These are phyloP conservation scores for Aspergillus novoparasiticus DNA, from an alignment of 2,329 filamentous ascomycete genomes.

Conservation along the genomic window DNA sequence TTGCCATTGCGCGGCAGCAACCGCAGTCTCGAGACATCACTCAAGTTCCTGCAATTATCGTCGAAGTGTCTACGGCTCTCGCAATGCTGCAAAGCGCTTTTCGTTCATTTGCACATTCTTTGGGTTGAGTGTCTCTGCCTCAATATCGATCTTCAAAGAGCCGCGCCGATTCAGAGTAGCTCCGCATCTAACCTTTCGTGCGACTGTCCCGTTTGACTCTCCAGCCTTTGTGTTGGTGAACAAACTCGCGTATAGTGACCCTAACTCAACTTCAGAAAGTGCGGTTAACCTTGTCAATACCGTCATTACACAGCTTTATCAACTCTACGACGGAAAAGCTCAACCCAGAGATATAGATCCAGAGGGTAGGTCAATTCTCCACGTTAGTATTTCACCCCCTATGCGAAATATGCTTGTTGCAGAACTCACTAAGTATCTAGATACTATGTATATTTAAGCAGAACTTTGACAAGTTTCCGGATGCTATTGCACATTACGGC, in stretches of 20 bases:
- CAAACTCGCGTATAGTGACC: neutral
- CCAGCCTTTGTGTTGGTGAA: neutral
- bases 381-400: neutral
- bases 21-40: neutral
- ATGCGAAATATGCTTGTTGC: neutral
- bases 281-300: neutral
- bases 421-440: neutral
- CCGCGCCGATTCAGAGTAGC: neutral
- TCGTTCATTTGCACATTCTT: neutral
- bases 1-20: neutral
- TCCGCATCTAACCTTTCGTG: neutral
- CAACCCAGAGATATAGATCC: neutral
- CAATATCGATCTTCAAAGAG: neutral
- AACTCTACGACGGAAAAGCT: neutral
- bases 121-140: neutral
- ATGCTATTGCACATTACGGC: neutral
- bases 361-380: neutral
- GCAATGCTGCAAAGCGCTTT: neutral
- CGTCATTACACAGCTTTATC: neutral
- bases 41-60: neutral
- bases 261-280: neutral
- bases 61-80: neutral
- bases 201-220: neutral
- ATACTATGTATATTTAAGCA: fast-evolving
- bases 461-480: neutral